Evolutionary conservation across 306 rosid species (phyloP).

Genomic region (Cicer judaicum): DNA sequence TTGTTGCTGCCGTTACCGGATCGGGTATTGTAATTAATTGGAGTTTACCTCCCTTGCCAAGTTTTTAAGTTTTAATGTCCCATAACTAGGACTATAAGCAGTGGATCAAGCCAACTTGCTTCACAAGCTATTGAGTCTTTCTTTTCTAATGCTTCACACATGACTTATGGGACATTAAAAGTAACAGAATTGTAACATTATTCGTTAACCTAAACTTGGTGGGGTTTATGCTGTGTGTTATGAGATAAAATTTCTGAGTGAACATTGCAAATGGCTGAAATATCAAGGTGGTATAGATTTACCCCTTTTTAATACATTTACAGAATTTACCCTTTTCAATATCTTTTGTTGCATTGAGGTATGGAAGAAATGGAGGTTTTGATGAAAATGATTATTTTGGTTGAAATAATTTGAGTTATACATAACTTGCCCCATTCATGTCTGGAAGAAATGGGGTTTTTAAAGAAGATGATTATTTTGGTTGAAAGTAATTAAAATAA

Average conservation of each 20-base stretch:
- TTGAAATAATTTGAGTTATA: background rate
- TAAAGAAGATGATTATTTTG: constrained; percentile 25
- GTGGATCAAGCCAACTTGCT: background rate
- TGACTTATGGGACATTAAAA: background rate
- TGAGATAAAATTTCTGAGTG: background rate
- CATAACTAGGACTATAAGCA: background rate
- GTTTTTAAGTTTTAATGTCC: background rate
- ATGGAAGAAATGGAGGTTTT: constrained; percentile 33
- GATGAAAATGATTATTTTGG: background rate
- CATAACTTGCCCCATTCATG: constrained; percentile 1
- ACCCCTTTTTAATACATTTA: background rate
- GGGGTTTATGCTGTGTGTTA: background rate
- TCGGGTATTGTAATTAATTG: background rate
- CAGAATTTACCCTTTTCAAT: background rate
- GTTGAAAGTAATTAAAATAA: constrained; percentile 14
- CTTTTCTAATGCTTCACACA: background rate
- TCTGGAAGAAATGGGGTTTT: constrained; percentile 35
- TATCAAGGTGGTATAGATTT: background rate
- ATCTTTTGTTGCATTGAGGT: constrained; percentile 13
- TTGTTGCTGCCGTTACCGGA: background rate
- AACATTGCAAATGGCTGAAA: constrained; percentile 6
- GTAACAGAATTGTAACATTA: background rate
- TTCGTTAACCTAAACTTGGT: background rate
- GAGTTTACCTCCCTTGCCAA: background rate
- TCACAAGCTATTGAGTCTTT: background rate